Base-by-base conservation (phyloP, 164 flowering plant species). In the Stephania yunnanensis region DNA sequence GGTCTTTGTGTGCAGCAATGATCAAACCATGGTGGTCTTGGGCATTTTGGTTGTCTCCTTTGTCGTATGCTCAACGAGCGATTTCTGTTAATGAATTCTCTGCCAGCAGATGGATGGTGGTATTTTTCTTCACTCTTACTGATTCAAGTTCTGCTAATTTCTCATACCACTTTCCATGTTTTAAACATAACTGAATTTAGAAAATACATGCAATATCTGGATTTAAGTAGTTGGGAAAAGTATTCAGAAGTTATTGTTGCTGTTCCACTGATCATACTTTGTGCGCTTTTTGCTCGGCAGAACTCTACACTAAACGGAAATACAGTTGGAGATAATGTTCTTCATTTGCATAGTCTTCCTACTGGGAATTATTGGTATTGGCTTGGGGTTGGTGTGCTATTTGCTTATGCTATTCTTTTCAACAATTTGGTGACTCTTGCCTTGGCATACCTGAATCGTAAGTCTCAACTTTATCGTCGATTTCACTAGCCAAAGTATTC, bases 21-120 rank as follows among this genome's bases (percentile, higher is more conserved):
- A 90, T 91, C 73, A 89, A 86, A 81, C 88, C 89, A 58, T 91
- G 97, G 97, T 91, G 95, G 97, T 20, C 75, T 13, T 95, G 97
- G 97, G 97, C 80, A 22, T 92, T 78, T 80, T 95, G 97, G 95
- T 3, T 95, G 75, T 95, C 98, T 30, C 98, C 98, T n/a, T 82
- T 95, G 73, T 78, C 89, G 44, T 92, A 95, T 80, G 97, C 85
- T n/a, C 97, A 90, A 74, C 82, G 86, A 69, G 95, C 95, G 52
- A 85, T 92, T 79, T 80, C 97, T 66, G 90, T 92, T 25, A 95
- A 95, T 78, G 98, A 95, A 79, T 92, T 95, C 53, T 76, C 81
- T 72, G 94, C 98, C 58, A 76, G 86, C 42, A 86, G 94, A 83
- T 95, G 98, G 97, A 83, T 76, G 86, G 66, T 87, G 96, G 96